Base-by-base conservation (phyloP, 2,329 filamentous ascomycete species). In the Arachnopeziza araneosa region DNA sequence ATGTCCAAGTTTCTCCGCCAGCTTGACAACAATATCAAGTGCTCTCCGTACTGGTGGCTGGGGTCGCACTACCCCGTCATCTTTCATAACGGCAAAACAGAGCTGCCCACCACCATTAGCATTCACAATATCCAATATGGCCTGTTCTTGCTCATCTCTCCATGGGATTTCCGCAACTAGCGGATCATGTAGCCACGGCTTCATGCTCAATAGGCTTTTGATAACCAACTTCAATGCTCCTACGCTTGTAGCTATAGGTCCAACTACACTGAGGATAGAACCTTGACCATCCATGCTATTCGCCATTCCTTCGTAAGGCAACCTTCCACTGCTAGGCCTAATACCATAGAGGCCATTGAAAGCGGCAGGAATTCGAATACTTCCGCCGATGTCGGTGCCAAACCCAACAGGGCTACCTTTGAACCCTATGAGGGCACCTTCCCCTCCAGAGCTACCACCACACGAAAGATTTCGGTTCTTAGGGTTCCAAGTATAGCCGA, bases 121-220 rank as follows among this genome's bases (percentile, higher is more conserved):
- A 17, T 74, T 68, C 22, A 80, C 76, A 1, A 79, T 70, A 12
- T 77, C 71, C 1, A 72, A 57, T 2, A 78, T 64, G 0, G 64
- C 65, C 32, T 71, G 59, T 59, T 71, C 70, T 50, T 71, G 65
- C 36, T 81, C 76, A 24, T 79, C 72, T 1, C 86, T 79, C 81
- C 86, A 91, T 0, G 87, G 87, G 0, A 91, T 76, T 22, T 88
- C 84, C 50, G 84, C 73, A 0, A 87, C 84, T 0, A 85, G 74
- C 0, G 88, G 87, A 69, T 91, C 88, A 63, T 82, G 74, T 1
- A 84, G 72, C 88, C 88, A 91, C 0, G 88, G 88, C 57, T 83
- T 67, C 32, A 79, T 79, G 14, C 75, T 76, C 1, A 91, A 73
- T 1, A 90, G 69, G 0, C 80, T 74, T 66, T 83, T 79, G 1